These are phyloP conservation scores for Cyclotella atomus DNA, from an alignment of 108 stramenopile genomes.

Conservation along the genomic window DNA sequence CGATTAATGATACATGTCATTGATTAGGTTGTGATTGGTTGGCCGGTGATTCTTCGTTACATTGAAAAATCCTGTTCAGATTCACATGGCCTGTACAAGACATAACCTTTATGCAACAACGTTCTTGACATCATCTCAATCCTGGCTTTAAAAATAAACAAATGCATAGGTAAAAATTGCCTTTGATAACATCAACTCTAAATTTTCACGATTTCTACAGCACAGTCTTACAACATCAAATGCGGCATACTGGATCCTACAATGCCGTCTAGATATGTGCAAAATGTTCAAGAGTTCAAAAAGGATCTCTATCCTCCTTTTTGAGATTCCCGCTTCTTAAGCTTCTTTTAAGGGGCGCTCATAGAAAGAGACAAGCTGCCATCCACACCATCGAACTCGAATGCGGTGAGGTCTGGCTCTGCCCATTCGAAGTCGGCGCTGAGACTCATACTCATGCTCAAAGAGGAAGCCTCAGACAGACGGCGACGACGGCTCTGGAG, in stretches of 20 bases:
- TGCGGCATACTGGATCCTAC: too few relatives aligned
- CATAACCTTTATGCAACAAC: neutral
- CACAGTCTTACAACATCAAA: too few relatives aligned
- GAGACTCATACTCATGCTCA: conserved; percentile 7
- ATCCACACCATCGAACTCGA: neutral
- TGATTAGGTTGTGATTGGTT: too few relatives aligned
- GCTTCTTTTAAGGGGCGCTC: neutral
- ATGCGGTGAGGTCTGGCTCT: neutral
- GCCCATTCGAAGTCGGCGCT: neutral
- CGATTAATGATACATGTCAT: too few relatives aligned
- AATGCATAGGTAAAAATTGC: neutral
- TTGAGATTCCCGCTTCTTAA: neutral
- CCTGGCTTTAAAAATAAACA: too few relatives aligned
- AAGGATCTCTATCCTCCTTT: neutral
- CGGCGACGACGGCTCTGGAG: neutral
- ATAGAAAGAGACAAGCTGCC: conserved; percentile 2
- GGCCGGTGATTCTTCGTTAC: too few relatives aligned
- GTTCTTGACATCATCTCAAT: neutral
- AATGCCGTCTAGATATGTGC: neutral
- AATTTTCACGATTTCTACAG: neutral
- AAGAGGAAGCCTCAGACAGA: neutral
- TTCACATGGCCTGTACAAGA: too few relatives aligned
- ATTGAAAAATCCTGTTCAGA: too few relatives aligned
- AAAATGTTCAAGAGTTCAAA: neutral
- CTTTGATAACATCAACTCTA: neutral